A percentile compares a stretch with the other conserved stretches of the same genome.
Evolutionary conservation across 2,329 filamentous ascomycete species (phyloP).

Genomic region (Dactylella cylindrospora): DNA sequence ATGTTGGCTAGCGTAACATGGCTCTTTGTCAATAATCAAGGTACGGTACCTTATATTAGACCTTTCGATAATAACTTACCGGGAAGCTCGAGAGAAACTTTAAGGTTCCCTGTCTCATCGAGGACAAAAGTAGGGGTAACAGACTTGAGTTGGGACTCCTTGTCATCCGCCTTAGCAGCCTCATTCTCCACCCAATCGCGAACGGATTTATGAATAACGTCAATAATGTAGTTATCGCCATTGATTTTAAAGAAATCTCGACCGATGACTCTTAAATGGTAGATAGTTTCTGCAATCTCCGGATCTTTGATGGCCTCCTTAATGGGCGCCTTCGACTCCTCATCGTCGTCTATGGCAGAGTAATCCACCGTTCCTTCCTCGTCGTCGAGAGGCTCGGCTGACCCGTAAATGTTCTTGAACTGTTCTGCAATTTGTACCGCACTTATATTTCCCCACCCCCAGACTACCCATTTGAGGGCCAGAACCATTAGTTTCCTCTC

Average conservation of each 20-base stretch:
- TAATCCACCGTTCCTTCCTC: too few relatives aligned
- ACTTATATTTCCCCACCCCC: background rate
- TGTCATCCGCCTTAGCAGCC: constrained; percentile 34
- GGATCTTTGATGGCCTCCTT: constrained; percentile 31
- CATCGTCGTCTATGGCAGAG: too few relatives aligned
- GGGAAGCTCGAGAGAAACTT: constrained; percentile 19
- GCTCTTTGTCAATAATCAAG: too few relatives aligned
- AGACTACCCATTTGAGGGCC: constrained; percentile 11
- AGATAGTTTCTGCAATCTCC: constrained; percentile 35
- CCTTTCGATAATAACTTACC: too few relatives aligned
- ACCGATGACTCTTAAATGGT: constrained; percentile 23
- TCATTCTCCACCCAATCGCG: constrained; percentile 41
- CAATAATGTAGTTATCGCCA: constrained; percentile 23
- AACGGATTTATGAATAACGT: constrained; percentile 38
- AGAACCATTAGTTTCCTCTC: constrained; percentile 10
- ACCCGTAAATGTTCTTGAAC: constrained; percentile 4
- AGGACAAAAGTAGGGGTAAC: constrained; percentile 17
- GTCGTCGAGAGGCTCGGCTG: background rate
- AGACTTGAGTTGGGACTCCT: background rate
- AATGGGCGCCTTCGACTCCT: too few relatives aligned
- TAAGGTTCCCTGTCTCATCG: constrained; percentile 26
- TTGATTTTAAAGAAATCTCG: constrained; percentile 41
- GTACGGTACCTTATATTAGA: too few relatives aligned
- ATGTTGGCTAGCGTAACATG: background rate
- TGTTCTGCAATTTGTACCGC: constrained; percentile 10